A percentile compares a stretch with the other conserved stretches of the same genome.
Evolutionary conservation across 805 yeast genomes (phyloP).

Genomic region (Candida caryicola): DNA sequence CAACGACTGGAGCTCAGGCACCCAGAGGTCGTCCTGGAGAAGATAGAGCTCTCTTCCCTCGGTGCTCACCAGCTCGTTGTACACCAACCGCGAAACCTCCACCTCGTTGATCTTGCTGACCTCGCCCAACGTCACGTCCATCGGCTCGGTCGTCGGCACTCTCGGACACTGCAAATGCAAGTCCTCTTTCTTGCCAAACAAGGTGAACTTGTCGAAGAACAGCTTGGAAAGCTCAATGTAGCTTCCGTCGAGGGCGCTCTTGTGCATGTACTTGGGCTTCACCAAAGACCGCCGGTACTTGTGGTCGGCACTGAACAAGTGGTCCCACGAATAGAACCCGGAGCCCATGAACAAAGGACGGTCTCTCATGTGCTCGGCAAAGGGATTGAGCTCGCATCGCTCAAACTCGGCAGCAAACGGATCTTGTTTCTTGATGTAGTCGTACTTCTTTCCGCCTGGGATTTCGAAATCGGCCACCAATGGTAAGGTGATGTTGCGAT

Average conservation of each 20-base stretch:
- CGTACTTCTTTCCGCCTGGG: constrained; percentile 10
- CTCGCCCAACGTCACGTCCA: constrained; percentile 31
- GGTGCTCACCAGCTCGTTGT: constrained; percentile 4
- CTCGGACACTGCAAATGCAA: constrained; percentile 32
- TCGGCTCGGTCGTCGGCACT: constrained; percentile 20
- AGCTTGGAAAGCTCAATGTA: constrained; percentile 27
- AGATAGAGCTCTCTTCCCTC: constrained; percentile 11
- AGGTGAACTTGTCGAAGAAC: constrained; percentile 28
- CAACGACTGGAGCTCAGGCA: constrained; percentile 40
- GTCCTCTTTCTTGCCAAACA: constrained; percentile 16
- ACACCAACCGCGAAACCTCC: constrained; percentile 21
- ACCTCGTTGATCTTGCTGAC: constrained; percentile 19
- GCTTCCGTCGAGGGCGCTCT: constrained; percentile 20
- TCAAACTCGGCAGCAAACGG: constrained; percentile 19
- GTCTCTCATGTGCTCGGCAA: constrained; percentile 2
- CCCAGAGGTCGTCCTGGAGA: constrained; percentile 32
- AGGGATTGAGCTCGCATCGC: constrained; percentile 32
- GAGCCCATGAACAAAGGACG: constrained; percentile 29
- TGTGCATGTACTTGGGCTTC: constrained; percentile 37
- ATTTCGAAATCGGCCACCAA: constrained; percentile 7
- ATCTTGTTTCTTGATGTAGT: constrained; percentile 11
- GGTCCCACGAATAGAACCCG: constrained; percentile 32
- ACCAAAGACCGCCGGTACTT: constrained; percentile 38
- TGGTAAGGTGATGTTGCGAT: constrained; percentile 17
- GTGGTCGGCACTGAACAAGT: constrained; percentile 46